phyloP scores from a whole-genome alignment of 78 protist species.

The Chrysochromulina parva region DNA sequence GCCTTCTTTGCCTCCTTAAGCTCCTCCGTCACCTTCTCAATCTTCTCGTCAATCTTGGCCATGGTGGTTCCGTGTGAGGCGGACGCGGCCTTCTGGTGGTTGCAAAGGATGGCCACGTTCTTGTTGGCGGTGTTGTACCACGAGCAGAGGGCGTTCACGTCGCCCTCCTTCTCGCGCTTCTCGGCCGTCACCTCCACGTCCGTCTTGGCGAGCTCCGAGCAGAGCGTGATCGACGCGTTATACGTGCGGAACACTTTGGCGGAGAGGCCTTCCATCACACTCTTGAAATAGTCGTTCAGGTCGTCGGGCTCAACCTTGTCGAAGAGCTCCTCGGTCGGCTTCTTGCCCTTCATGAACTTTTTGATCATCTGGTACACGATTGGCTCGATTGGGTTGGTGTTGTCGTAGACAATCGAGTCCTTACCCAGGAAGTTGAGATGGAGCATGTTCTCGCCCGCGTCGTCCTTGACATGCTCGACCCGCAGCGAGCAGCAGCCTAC shows the following conservation, averaged over 20 bases:
- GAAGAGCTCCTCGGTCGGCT: constrained; percentile 61
- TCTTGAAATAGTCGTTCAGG: constrained; percentile 88
- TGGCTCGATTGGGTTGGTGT: constrained; percentile 44
- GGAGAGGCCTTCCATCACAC: constrained; percentile 88
- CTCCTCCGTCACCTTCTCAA: background rate
- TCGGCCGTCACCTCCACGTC: background rate
- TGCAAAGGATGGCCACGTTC: constrained; percentile 97
- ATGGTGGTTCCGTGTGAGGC: constrained; percentile 48
- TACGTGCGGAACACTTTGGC: constrained; percentile 99
- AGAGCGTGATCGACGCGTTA: constrained; percentile 95
- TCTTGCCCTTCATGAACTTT: constrained; percentile 54
- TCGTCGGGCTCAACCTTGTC: constrained; percentile 27
- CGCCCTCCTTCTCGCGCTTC: background rate
- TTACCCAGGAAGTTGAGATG: constrained; percentile 97
- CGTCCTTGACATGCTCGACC: constrained; percentile 86
- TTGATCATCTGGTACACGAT: constrained; percentile 47
- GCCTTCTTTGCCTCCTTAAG: constrained; percentile 29
- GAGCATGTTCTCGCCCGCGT: constrained; percentile 12
- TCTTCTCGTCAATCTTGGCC: constrained; percentile 11
- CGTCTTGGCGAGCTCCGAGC: constrained; percentile 32
- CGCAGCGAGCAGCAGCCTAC: constrained; percentile 98
- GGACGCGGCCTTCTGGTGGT: constrained; percentile 94
- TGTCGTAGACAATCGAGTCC: constrained; percentile 90
- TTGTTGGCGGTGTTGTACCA: constrained; percentile 1
- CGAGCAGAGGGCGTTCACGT: background rate